A percentile compares a stretch with the other conserved stretches of the same genome.
Evolutionary conservation across 768 basidiomycete species (phyloP).

Genomic region (Termitomyces eurrhizus): DNA sequence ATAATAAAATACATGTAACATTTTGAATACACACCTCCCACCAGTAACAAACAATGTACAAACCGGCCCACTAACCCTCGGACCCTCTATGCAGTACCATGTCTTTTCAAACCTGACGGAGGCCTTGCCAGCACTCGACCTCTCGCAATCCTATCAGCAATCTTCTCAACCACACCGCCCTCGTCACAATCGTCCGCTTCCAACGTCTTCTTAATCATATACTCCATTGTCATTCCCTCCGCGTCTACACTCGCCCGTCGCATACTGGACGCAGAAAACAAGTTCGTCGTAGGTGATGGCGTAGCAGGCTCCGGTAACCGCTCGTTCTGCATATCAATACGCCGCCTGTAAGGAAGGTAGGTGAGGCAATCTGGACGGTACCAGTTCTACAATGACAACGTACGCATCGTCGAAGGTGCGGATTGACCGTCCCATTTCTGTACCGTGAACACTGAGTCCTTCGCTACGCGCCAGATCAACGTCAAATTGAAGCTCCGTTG

Average conservation of each 20-base stretch:
- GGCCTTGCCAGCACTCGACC: constrained; percentile 41
- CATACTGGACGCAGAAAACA: constrained; percentile 65
- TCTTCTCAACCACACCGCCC: constrained; percentile 49
- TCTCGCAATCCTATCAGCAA: constrained; percentile 61
- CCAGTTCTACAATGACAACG: constrained; percentile 17
- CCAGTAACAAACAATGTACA: neutral
- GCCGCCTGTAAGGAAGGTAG: constrained; percentile 43
- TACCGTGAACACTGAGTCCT: constrained; percentile 59
- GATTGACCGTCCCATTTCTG: constrained; percentile 57
- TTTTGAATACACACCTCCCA: neutral
- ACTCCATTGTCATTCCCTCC: constrained; percentile 57
- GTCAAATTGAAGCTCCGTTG: constrained; percentile 55
- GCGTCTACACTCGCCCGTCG: constrained; percentile 38
- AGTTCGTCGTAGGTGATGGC: constrained; percentile 29
- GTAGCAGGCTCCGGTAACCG: constrained; percentile 58
- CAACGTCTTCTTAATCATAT: constrained; percentile 56
- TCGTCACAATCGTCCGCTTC: constrained; percentile 53
- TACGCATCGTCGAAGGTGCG: constrained; percentile 76
- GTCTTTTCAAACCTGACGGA: constrained; percentile 57
- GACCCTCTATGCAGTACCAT: constrained; percentile 45
- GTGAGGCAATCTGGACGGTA: neutral
- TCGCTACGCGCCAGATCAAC: constrained; percentile 31
- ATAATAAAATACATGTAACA: neutral
- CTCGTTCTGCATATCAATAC: constrained; percentile 71
- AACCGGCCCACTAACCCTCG: neutral